Conservation (phyloP, 345 rosid species). For the Salix dunnii region DNA sequence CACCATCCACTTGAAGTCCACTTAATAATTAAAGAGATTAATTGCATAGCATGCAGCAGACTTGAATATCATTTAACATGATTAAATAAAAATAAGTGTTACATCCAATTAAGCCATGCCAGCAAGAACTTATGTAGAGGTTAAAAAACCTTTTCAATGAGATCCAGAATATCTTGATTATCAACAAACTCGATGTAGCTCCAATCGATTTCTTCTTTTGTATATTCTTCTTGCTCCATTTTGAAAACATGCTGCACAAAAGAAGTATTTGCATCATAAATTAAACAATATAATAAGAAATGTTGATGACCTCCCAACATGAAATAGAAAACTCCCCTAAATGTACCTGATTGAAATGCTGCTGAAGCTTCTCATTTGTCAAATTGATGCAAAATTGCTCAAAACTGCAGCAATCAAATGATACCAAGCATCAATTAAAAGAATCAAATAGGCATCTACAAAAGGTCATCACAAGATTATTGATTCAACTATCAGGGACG, state of each 20-base stretch:
- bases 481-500: background rate
- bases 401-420: conserved; percentile 58
- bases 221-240: conserved; percentile 83
- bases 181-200: conserved; percentile 98
- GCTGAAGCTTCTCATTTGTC: conserved; percentile 99
- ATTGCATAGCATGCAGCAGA: background rate
- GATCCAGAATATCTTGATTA: conserved; percentile 90
- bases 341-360: conserved; percentile 96
- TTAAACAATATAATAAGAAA: conserved; percentile 17
- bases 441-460: conserved; percentile 18
- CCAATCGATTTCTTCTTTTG: conserved; percentile 94
- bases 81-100: background rate
- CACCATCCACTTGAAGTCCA: background rate
- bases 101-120: background rate
- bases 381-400: conserved; percentile 99
- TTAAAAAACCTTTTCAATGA: conserved; percentile 81
- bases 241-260: conserved; percentile 88
- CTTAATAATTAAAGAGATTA: background rate
- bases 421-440: conserved; percentile 18
- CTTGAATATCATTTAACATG: background rate
- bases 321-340: conserved; percentile 12
- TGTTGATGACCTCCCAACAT: conserved; percentile 5
- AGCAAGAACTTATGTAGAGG: conserved; percentile 13
- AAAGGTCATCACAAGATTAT: background rate
- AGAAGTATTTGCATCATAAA: conserved; percentile 23